These are phyloP conservation scores for Tulasnella sp. DNA, from an alignment of 768 basidiomycete species.

Conservation along the genomic window DNA sequence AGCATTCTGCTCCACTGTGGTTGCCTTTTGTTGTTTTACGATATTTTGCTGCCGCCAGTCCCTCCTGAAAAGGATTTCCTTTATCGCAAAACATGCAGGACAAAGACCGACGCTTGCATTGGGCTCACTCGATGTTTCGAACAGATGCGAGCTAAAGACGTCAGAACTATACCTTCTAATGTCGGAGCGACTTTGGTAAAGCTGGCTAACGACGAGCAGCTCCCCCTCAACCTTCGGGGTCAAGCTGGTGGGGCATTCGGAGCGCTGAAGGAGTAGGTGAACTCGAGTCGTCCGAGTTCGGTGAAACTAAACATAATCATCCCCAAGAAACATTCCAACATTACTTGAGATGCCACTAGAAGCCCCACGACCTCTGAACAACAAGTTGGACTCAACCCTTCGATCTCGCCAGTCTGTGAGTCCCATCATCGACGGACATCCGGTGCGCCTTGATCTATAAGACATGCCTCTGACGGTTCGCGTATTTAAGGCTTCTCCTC, in stretches of 20 bases:
- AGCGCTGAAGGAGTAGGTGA: neutral
- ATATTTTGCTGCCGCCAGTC: neutral
- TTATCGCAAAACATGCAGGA: neutral
- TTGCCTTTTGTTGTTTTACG: neutral
- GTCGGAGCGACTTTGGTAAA: neutral
- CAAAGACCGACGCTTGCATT: neutral
- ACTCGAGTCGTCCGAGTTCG: neutral
- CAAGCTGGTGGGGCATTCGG: neutral
- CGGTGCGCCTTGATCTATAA: too few species aligned
- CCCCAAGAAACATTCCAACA: neutral
- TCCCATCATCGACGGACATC: too few species aligned
- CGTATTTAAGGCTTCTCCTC: too few species aligned
- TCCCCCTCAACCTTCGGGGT: neutral
- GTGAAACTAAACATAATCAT: neutral
- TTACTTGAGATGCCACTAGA: neutral
- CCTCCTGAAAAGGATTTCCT: neutral
- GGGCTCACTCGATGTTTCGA: neutral
- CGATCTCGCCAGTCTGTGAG: neutral
- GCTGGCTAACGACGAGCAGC: neutral
- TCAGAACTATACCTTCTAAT: neutral
- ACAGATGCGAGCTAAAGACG: neutral
- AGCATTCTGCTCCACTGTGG: neutral
- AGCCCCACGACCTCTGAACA: neutral
- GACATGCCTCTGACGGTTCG: too few species aligned
- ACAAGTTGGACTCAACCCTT: neutral